Base-by-base conservation (phyloP, 305 asterid species). In the Stenogyne calaminthoides region DNA sequence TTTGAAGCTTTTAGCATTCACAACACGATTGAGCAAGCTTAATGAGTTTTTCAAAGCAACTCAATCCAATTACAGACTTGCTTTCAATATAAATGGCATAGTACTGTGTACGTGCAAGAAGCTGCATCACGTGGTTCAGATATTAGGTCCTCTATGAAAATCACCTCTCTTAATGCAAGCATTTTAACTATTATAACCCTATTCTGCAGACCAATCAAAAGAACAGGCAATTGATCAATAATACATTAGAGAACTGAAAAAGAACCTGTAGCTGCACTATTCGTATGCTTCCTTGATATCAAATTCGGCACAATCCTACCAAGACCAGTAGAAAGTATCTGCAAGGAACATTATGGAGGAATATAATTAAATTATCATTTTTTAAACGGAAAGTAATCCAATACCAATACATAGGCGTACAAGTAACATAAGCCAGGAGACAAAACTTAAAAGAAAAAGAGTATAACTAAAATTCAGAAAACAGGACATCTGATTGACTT, bases 231-330 rank as follows among this genome's bases (percentile, higher is more conserved):
- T 87, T 40, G 88, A 82, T n/a, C 88, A 72, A 32, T 84, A 83
- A 76, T 85, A 54, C 7, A 27, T 51, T 39, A 42, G 32, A 66
- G 76, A 56, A 72, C 49, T 47, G 46, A 80, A 71, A 19, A 73
- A 81, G 49, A 76, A 89, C 98, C 96, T 81, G 97, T 91, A 69
- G 99, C 97, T 14, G 97, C 97, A 80, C 97, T 91, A 75, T 94
- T 94, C n/a, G 97, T 94, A 78, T 91, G 99, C 82, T 94, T 91
- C 84, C 97, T 86, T 69, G 97, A 94, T 84, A 94, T 94, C 87
- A 94, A 78, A 78, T 94, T 94, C 32, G 99, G 99, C 65, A 94
- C 95, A 77, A 94, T 94, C 87, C 99, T 88, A 72, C 99, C 97
- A 77, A 91, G 97, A 67, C 96, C 99, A 65, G 97, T 91, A 20